Evolutionary conservation across 805 yeast genomes (phyloP), one percentile per base, ranked within the genome.

Genomic region (Ogataea ramenticola): DNA sequence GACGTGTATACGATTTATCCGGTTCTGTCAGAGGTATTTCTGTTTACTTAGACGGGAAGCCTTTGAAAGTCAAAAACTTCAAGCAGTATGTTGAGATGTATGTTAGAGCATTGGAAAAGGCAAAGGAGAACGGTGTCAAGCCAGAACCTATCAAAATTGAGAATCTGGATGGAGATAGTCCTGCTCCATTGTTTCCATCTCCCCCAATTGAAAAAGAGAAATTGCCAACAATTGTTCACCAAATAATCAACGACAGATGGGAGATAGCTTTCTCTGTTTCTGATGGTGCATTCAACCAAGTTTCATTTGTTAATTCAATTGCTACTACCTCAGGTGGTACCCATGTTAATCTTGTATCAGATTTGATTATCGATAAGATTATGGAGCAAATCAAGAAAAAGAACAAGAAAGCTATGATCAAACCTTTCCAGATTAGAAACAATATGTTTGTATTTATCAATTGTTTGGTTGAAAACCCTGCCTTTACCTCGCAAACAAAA

Each of bases 321-420:
- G 99, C 99, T 0, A 93, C 99, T 0, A 91, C 98, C 0, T 69
- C 91, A 1, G 99, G 99, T 47, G 99, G 99, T 54, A 86, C 99
- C 0, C 99, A 93, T 62, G 95, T 89, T 31, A 89, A 83, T 52
- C 79, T 82, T 59, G 74, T 90, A 27, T 71, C 95, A 4, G 96
- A 91, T 61, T 87, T 90, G 66, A 75, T 93, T 44, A 82, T 87
- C 22, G 77, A 73, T 48, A 89, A 86, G 61, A 76, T 90, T 44
- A 67, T 80, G 44, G 96, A 86, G 14, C 68, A 72, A 9, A 68
- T 90, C 50, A 86, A 82, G 60, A 87, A 83, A 65, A 70, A 69
- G 46, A 77, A 77, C 54, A 74, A 73, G 48, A 73, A 72, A 43
- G 80, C 88, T 15, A 80, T 79, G 64, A 78, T 93, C 47, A 86